Evolutionary conservation across 371 early-diverging fungal genomes (phyloP), one percentile per base, ranked within the genome.

Genomic region (Lichtheimia hyalospora): DNA sequence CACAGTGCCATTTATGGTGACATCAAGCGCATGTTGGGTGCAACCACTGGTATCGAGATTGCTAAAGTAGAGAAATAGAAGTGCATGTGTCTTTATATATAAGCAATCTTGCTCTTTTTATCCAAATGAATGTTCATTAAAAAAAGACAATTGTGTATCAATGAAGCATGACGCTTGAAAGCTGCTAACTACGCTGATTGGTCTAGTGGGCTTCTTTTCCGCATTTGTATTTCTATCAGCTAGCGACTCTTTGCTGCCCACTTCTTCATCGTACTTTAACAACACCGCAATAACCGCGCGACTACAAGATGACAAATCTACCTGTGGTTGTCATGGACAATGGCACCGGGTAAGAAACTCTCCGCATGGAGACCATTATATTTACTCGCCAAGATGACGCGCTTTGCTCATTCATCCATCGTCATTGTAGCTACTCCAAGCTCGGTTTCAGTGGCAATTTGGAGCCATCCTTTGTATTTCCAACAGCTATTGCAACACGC

Each of bases 391-490:
- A 18, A 46, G 46, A 46, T 52, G 34, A 52, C 53, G 53, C 53
- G 53, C 27, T 24, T 34, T 10, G 8, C 16, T 21, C n/a, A 23
- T 20, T 49, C 23, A 46, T 39, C 24, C 49, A 14, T 50, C 5
- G 6, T 41, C 27, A 13, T 15, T 52, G 34, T 34, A 96, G 96
- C 57, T 97, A 94, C 75, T 95, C 98, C 75, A 98, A 98, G 78
- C 90, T 97, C 88, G 98, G 98, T 51, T 98, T 94, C 75, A 94
- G 97, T 58, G 97, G 98, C 24, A 97, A 97, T 83, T 91, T 89
- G 61, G 94, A 93, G 65, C 98, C 98, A 18, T 93, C 95, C 52
- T 95, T 92, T 78, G 93, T 96, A 62, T 92, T 97, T 62, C 97
- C 97, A 5, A 94, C 98, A 0, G 91, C 85, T 49, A 96, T 98